Base-by-base conservation (phyloP, 257 asterid species). In the Striga asiatica region DNA sequence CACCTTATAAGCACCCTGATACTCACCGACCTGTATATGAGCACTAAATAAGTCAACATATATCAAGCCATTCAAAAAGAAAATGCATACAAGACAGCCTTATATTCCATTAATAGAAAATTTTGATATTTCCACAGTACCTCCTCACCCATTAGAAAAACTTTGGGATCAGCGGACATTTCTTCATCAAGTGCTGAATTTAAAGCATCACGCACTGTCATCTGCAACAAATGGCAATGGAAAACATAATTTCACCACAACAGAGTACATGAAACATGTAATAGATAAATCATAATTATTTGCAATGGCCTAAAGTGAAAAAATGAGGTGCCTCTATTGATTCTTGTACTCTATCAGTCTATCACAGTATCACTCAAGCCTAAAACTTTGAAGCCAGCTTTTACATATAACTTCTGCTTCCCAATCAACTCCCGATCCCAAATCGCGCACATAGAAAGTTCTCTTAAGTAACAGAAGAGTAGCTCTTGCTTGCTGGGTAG, bases 1-100 rank as follows among this genome's bases (percentile, higher is more conserved):
- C 68, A 86, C 98, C 95, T 91, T 91, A 70, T 91, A 91, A 21
- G 98, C 98, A 66, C 98, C 98, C 65, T 87, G 96, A 70, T 91
- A 87, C 64, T 91, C 98, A 58, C 98, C 98, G 68, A 91, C 98
- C 98, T 91, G 80, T 37, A 53, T 13, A 58, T 64, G 56, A 48
- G 27, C 5, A 62, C 24, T 7, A 58, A 61, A 31, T 8, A 65
- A 35, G 68, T 66, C 53, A 69, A 67, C 49, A 52, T 47, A 31
- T 23, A 45, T 19, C 17, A 29, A 5, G 17, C 16, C 64, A 27
- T 48, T 32, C 50, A 42, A 58, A 48, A 45, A 22, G 43, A 27
- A 39, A 19, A 17, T 19, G 49, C 14, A 17, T 48, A 25, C 9
- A 34, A 67, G 11, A 18, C 11, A 11, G 13, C 5, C 18, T 32